Conservation (phyloP, 2,329 filamentous ascomycete species). For the Aspergillus versicolor region DNA sequence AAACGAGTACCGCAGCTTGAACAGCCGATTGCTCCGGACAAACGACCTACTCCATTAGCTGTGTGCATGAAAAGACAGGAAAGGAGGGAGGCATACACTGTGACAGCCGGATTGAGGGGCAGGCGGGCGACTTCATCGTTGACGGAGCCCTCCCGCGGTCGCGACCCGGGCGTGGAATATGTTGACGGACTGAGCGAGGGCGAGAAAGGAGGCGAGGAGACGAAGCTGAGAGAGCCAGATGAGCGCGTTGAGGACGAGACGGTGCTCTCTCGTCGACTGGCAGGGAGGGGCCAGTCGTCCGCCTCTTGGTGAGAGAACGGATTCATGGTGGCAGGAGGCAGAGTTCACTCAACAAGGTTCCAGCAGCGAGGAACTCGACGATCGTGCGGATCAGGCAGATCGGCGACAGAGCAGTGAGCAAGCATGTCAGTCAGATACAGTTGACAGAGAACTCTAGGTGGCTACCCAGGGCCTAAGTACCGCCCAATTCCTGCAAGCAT, state of each 20-base stretch:
- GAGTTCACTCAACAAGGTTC: not conserved
- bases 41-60: constrained; percentile 32
- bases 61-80: too few species aligned
- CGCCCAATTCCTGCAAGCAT: too few species aligned
- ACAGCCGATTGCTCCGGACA: constrained; percentile 37
- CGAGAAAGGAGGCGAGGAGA: constrained; percentile 23
- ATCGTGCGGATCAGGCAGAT: not conserved
- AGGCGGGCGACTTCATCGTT: constrained; percentile 34
- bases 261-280: constrained; percentile 23
- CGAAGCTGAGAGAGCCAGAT: constrained; percentile 27
- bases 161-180: constrained; percentile 21
- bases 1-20: constrained; percentile 40
- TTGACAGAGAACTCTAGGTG: too few species aligned
- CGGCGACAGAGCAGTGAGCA: not conserved
- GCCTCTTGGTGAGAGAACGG: constrained; percentile 15
- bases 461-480: too few species aligned
- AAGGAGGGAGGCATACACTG: constrained; percentile 37
- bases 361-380: not conserved
- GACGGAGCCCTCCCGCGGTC: constrained; percentile 29
- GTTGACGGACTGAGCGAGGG: constrained; percentile 25
- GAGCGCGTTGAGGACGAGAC: constrained; percentile 26
- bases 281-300: constrained; percentile 30
- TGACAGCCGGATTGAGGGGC: constrained; percentile 31
- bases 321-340: constrained; percentile 14
- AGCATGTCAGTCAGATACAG: not conserved